These are phyloP conservation scores for Metarhizium anisopliae DNA, from an alignment of 2,329 filamentous ascomycete species.

Conservation along the genomic window DNA sequence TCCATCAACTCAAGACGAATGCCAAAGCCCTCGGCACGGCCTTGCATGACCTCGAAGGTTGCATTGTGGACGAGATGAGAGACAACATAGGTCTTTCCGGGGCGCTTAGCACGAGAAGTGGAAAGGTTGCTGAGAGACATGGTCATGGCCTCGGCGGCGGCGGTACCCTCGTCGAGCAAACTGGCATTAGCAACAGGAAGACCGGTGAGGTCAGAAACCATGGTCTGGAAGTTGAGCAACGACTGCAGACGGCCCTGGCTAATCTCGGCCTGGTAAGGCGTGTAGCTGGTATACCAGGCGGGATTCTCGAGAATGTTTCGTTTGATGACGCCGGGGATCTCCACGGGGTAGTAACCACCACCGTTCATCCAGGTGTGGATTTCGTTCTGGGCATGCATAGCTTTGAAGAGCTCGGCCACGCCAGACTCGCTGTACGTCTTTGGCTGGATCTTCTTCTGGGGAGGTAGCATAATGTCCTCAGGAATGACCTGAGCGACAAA, in stretches of 20 bases:
- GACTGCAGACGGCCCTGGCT: slow-evolving; percentile 91
- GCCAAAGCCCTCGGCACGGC: slow-evolving; percentile 84
- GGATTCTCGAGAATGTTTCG: slow-evolving; percentile 88
- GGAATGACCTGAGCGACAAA: slow-evolving; percentile 83
- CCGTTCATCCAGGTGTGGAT: slow-evolving; percentile 65
- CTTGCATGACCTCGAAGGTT: slow-evolving; percentile 74
- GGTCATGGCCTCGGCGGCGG: slow-evolving; percentile 93
- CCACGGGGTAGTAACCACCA: slow-evolving; percentile 79
- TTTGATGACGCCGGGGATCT: slow-evolving; percentile 82
- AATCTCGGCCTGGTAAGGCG: slow-evolving; percentile 94
- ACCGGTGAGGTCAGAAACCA: slow-evolving; percentile 80
- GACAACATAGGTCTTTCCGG: slow-evolving; percentile 75
- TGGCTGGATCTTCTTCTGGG: slow-evolving; percentile 28
- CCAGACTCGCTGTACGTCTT: slow-evolving; percentile 41
- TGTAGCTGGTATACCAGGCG: slow-evolving; percentile 97
- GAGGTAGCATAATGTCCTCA: slow-evolving; percentile 52
- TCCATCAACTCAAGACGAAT: slow-evolving; percentile 70
- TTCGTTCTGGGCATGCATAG: slow-evolving; percentile 28
- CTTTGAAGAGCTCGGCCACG: slow-evolving; percentile 21
- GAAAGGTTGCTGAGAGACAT: slow-evolving; percentile 74
- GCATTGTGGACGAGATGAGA: slow-evolving; percentile 77
- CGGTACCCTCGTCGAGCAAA: slow-evolving; percentile 82
- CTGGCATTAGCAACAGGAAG: slow-evolving; percentile 86
- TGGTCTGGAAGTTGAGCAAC: slow-evolving; percentile 88
- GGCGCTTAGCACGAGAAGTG: slow-evolving; percentile 59